Evolutionary conservation across 164 flowering plant species (phyloP), one percentile per base, ranked within the genome.

Genomic region (Umbilicus rupestris): DNA sequence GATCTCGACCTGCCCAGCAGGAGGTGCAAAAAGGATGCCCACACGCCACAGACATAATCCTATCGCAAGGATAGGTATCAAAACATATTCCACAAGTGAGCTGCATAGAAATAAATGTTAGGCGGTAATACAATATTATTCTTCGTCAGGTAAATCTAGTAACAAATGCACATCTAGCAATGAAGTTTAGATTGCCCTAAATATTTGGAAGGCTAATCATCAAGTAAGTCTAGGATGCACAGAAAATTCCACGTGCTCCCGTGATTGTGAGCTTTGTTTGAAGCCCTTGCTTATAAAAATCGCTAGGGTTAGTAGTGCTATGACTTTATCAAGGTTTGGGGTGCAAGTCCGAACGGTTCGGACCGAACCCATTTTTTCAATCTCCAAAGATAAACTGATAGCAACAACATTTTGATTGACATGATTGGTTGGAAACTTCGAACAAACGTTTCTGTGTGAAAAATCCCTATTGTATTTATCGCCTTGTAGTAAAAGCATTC

Each of bases 21-120:
- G 68, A 45, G 24, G 70, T 31, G 62, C 99, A 95, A 75, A 87
- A 95, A 10, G 87, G 94, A 76, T 95, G 99, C 45, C 97, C 96
- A 80, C 98, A 95, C 63, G 86, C 85, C 75, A 91, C 92, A 68
- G 91, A 74, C 66, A 73, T 66, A 69, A 90, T 83, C 73, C 41
- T 73, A 73, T 78, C 80, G 67, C 69, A 69, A 64, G 89, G 85
- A 83, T 78, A 90, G 55, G 68, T 68, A 45, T 95, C 99, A 73
- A 95, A 92, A 77, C 99, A 95, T 35, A 95, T 95, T 60, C 96
- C 96, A 74, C 99, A 95, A 42, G 87, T 86, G 45, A 85, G 70
- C 97, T 94, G 87, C 69, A n/a, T n/a, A n/a, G n/a, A n/a, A 22
- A 35, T 66, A 2, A 11, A 64, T 5, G 55, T 63, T 10, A 71